Base-by-base conservation (phyloP, 768 basidiomycete genomes). In the Infundibulicybe gibba region DNA sequence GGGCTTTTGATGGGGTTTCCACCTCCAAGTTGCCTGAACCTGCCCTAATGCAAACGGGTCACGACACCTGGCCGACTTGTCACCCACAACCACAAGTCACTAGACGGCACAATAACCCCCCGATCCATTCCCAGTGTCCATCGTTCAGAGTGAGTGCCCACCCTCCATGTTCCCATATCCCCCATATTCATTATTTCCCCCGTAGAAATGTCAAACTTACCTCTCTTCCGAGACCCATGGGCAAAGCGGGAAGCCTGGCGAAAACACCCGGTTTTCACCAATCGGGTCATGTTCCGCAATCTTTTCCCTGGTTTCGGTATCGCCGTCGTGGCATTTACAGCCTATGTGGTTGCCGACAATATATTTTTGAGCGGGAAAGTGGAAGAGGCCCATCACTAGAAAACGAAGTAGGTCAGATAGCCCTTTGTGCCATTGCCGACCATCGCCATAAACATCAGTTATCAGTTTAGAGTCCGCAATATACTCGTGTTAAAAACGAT, bases 231-330 rank as follows among this genome's bases (percentile, higher is more conserved):
- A 66, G 94, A 97, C 64, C 92, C 93, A 43, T 97, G 94, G 94
- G 90, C 90, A 16, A 93, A 88, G 69, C 73, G 83, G 51, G 93
- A 97, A 56, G 90, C 91, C 33, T 97, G 92, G 93, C 79, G 94
- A 58, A 92, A 85, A 64, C 83, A 81, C 58, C 84, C 88, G n/a
- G 80, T 94, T 46, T 97, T 97, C 73, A 78, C 83, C 50, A 87
- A 85, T 55, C 81, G 85, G 35, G 77, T 80, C 56, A 94, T 94
- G 90, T 85, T 97, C 72, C 74, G 85, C 57, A 92, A 80, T 71
- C 64, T 95, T 54, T 94, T 97, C 66, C 95, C 95, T 31, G 95
- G 95, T 33, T 89, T 98, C 60, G 94, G 94, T 40, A 91, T 92
- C 47, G 95, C 90, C 32, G 77, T 92, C 42, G 90, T 86, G 44